These are phyloP conservation scores for Tilletia caries DNA, from an alignment of 1,284 basidiomycete species.

Conservation along the genomic window DNA sequence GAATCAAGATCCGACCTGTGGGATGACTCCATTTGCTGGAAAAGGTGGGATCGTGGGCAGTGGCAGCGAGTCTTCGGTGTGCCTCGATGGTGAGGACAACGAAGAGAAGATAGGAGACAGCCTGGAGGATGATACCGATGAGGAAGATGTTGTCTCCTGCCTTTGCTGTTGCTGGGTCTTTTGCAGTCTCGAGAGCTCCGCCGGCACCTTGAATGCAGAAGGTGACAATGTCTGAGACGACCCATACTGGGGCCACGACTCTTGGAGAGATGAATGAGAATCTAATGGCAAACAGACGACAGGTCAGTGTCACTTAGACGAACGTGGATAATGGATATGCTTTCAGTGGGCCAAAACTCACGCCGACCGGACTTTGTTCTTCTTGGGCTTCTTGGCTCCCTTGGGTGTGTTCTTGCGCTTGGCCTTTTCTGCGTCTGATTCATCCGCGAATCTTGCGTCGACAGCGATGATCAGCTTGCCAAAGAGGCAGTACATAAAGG, in stretches of 20 bases:
- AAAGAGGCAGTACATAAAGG: slow-evolving; percentile 8
- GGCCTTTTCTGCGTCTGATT: not conserved
- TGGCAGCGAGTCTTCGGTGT: not conserved
- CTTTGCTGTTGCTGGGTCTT: not conserved
- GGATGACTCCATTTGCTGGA: not conserved
- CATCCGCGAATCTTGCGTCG: slow-evolving; percentile 3
- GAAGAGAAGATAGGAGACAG: slow-evolving; percentile 13
- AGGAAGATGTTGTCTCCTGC: slow-evolving; percentile 10
- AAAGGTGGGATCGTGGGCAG: slow-evolving; percentile 4
- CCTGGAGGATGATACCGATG: slow-evolving; percentile 14
- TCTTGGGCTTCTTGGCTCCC: slow-evolving; percentile 4
- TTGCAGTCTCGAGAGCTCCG: not conserved
- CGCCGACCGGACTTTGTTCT: slow-evolving; percentile 3
- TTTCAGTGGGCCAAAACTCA: not conserved
- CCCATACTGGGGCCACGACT: not conserved
- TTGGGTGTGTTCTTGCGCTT: not conserved
- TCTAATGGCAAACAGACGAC: not conserved
- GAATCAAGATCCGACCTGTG: not conserved
- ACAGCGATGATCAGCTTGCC: slow-evolving; percentile 11
- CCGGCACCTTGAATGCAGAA: slow-evolving; percentile 11
- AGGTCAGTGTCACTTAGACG: not conserved
- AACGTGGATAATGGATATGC: no score
- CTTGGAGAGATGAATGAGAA: slow-evolving; percentile 1
- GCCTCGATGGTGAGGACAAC: not conserved
- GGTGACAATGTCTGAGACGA: not conserved